phyloP scores from a whole-genome alignment of 2,329 filamentous ascomycete species.

The Ambrosiella beaveri region DNA sequence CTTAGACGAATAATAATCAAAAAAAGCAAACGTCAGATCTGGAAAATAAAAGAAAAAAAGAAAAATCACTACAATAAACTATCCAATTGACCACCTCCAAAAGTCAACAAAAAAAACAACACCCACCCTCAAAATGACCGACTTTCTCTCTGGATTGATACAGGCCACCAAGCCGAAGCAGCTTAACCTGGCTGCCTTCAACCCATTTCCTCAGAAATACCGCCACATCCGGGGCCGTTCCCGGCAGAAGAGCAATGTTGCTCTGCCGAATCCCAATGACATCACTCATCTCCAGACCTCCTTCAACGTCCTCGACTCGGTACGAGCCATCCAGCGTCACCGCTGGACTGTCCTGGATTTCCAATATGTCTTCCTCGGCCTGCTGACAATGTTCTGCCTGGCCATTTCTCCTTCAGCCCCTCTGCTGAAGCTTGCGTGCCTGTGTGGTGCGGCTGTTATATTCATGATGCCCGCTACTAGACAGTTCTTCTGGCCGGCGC shows the following conservation, averaged over 20 bases:
- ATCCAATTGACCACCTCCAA: neutral
- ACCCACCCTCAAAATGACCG: conserved; percentile 19
- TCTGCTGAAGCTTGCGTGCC: conserved; percentile 55
- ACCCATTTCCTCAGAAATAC: conserved; percentile 25
- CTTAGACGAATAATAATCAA: neutral
- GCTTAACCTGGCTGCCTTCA: conserved; percentile 26
- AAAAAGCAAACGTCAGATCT: neutral
- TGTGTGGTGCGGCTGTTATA: conserved; percentile 49
- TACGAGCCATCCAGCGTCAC: conserved; percentile 58
- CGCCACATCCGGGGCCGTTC: conserved; percentile 23
- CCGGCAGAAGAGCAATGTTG: conserved; percentile 24
- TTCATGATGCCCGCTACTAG: conserved; percentile 68
- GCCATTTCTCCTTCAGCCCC: conserved; percentile 69
- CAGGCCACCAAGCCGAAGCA: conserved; percentile 25
- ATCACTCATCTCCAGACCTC: conserved; percentile 66
- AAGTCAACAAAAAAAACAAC: neutral
- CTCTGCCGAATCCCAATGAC: conserved; percentile 29
- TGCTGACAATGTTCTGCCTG: conserved; percentile 66
- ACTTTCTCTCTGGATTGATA: conserved; percentile 22
- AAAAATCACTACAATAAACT: neutral
- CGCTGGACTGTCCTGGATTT: conserved; percentile 70
- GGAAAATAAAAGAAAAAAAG: neutral
- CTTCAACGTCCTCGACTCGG: conserved; percentile 60
- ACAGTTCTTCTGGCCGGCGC: conserved; percentile 79
- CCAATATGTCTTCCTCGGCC: conserved; percentile 62